Conservation (phyloP, 2,329 filamentous ascomycete genomes). For the Orbilia brochopaga region DNA sequence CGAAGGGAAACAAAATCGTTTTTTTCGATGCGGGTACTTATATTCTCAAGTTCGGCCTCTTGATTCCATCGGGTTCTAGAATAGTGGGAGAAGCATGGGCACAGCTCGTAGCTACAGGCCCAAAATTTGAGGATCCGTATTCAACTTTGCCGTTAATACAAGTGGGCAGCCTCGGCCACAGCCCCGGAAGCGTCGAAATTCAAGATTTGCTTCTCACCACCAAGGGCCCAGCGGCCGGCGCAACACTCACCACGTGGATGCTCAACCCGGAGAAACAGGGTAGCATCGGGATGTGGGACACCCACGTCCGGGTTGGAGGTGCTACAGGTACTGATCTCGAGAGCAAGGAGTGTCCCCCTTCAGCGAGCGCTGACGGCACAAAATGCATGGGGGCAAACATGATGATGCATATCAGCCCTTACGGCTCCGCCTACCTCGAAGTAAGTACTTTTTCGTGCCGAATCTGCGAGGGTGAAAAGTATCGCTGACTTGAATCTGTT, state of each 20-base stretch:
- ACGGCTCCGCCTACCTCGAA: constrained; percentile 58
- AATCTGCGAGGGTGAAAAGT: neutral
- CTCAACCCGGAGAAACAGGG: constrained; percentile 60
- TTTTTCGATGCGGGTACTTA: constrained; percentile 68
- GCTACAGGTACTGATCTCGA: constrained; percentile 62
- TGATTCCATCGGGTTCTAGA: constrained; percentile 59
- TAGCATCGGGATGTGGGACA: constrained; percentile 61
- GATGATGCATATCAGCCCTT: constrained; percentile 57
- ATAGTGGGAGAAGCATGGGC: constrained; percentile 59
- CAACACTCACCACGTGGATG: constrained; percentile 74
- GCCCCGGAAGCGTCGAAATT: constrained; percentile 74
- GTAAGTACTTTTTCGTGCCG: neutral
- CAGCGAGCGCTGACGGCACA: constrained; percentile 55
- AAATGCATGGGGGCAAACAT: constrained; percentile 57
- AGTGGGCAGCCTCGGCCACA: too few species aligned
- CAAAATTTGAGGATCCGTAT: constrained; percentile 65
- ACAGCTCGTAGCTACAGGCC: constrained; percentile 59
- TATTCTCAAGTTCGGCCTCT: constrained; percentile 61
- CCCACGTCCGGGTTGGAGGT: constrained; percentile 58
- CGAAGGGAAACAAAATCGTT: constrained; percentile 60
- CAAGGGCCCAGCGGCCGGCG: constrained; percentile 69
- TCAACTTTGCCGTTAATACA: constrained; percentile 65
- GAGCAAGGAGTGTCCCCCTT: constrained; percentile 58
- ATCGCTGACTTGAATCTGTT: neutral
- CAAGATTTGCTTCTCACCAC: constrained; percentile 74